These are phyloP conservation scores for Pseudogymnoascus sp. DNA, from an alignment of 2,329 filamentous ascomycete genomes.

Conservation along the genomic window DNA sequence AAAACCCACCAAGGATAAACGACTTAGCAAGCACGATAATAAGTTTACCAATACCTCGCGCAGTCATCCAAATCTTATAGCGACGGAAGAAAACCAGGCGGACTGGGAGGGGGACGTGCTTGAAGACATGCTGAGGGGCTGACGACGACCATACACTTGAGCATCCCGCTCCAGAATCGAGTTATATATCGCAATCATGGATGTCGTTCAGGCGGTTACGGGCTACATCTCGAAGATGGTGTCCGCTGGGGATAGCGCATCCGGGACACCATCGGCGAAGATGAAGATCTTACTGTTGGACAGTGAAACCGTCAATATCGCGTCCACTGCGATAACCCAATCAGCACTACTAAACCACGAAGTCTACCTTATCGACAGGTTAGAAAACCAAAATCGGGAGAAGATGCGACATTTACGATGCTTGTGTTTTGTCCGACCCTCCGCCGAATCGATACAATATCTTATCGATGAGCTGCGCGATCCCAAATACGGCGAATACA, in stretches of 20 bases:
- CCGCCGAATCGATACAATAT: constrained; percentile 83
- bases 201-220: constrained; percentile 85
- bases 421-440: constrained; percentile 86
- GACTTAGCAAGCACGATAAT: not conserved
- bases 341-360: constrained; percentile 88
- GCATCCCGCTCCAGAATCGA: not conserved
- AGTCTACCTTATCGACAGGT: constrained; percentile 92
- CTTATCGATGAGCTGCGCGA: constrained; percentile 93
- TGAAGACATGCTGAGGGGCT: constrained; percentile 3
- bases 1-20: not conserved
- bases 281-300: constrained; percentile 98
- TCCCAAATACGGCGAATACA: constrained; percentile 95
- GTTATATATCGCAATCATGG: constrained; percentile 55
- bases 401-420: constrained; percentile 98
- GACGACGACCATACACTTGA: constrained; percentile 4
- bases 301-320: constrained; percentile 85
- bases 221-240: constrained; percentile 97
- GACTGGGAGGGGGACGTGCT: not conserved
- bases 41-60: not conserved
- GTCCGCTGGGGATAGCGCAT: constrained; percentile 66
- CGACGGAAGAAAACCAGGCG: not conserved
- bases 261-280: constrained; percentile 66
- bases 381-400: constrained; percentile 83
- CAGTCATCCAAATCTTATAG: not conserved
- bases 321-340: constrained; percentile 93